Evolutionary conservation across 2,329 filamentous ascomycete genomes (phyloP).

Genomic region (Calonectria pteridis): DNA sequence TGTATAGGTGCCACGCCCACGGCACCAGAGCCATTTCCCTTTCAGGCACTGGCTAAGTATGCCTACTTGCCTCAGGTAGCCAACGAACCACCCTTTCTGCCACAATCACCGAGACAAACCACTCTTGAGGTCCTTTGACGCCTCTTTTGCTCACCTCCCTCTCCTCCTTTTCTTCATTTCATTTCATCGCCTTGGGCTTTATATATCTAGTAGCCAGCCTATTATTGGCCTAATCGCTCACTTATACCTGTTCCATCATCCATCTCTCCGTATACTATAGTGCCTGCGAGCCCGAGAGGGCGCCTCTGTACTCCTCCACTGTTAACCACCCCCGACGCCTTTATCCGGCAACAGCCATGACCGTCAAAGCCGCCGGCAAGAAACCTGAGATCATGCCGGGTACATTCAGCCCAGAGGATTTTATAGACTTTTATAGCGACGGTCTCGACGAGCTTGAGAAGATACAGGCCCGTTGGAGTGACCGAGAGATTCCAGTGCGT

Average conservation of each 20-base stretch:
- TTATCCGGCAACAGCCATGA: constrained; percentile 7
- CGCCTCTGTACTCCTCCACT: not conserved
- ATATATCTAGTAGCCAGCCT: constrained; percentile 1
- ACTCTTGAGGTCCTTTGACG: not conserved
- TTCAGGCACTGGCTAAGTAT: not conserved
- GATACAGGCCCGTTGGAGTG: constrained; percentile 40
- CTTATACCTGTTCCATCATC: not conserved
- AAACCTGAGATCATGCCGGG: constrained; percentile 44
- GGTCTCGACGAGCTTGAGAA: constrained; percentile 43
- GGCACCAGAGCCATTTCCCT: not conserved
- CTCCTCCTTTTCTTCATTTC: not conserved
- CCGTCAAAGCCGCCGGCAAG: constrained; percentile 21
- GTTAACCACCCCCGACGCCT: not conserved
- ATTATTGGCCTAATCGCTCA: not conserved
- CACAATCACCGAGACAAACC: constrained; percentile 8
- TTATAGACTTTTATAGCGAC: constrained; percentile 46
- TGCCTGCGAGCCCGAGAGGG: constrained; percentile 3
- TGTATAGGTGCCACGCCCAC: not conserved
- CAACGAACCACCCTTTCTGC: not conserved
- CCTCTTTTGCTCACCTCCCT: not conserved
- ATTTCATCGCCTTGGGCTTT: not conserved
- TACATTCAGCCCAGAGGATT: constrained; percentile 47
- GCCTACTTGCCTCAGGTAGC: constrained; percentile 6
- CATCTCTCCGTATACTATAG: not conserved
- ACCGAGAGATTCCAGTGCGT: constrained; percentile 30